phyloP scores from a whole-genome alignment of 2,329 filamentous ascomycete genomes.

The Geosmithia putterillii region DNA sequence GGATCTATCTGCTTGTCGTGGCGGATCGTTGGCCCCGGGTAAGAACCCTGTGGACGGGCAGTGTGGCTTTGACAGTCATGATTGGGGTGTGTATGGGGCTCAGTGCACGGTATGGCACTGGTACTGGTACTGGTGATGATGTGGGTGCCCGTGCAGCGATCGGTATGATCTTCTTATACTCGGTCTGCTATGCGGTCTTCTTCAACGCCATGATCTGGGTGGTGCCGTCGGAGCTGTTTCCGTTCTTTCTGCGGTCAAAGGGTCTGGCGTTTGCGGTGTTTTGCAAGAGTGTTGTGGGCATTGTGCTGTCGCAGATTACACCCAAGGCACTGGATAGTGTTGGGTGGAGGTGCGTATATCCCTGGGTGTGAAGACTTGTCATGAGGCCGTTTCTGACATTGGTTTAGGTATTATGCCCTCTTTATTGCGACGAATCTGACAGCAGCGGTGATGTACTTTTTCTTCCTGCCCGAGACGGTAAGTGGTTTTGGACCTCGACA shows the following conservation, averaged over 20 bases:
- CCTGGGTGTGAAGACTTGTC: too few relatives aligned
- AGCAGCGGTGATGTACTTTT: slow-evolving; percentile 12
- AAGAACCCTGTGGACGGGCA: slow-evolving; percentile 7
- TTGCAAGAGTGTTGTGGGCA: slow-evolving; percentile 12
- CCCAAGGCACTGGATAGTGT: slow-evolving; percentile 12
- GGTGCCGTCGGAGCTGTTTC: slow-evolving; percentile 15
- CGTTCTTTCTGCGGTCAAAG: slow-evolving; percentile 10
- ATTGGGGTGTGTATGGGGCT: slow-evolving; percentile 14
- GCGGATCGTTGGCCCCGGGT: slow-evolving; percentile 15
- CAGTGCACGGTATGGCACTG: slow-evolving; percentile 6
- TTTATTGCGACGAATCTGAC: slow-evolving; percentile 15
- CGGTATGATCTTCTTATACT: slow-evolving; percentile 18
- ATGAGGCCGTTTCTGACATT: too few relatives aligned
- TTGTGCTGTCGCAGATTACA: slow-evolving; percentile 13
- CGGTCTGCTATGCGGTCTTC: slow-evolving; percentile 15
- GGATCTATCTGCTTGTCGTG: slow-evolving; percentile 14
- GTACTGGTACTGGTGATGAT: slow-evolving; percentile 3
- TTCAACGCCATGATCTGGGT: slow-evolving; percentile 20
- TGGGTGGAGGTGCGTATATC: slow-evolving; percentile 9
- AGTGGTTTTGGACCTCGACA: not conserved
- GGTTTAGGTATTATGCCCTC: slow-evolving; percentile 14
- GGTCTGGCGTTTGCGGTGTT: slow-evolving; percentile 12
- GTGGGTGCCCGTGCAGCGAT: slow-evolving; percentile 11
- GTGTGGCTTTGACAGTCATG: slow-evolving; percentile 6
- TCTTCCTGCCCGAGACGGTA: slow-evolving; percentile 18